These are phyloP conservation scores for Oryza longistaminata DNA, from an alignment of 176 grass and related monocot genomes.

Conservation along the genomic window DNA sequence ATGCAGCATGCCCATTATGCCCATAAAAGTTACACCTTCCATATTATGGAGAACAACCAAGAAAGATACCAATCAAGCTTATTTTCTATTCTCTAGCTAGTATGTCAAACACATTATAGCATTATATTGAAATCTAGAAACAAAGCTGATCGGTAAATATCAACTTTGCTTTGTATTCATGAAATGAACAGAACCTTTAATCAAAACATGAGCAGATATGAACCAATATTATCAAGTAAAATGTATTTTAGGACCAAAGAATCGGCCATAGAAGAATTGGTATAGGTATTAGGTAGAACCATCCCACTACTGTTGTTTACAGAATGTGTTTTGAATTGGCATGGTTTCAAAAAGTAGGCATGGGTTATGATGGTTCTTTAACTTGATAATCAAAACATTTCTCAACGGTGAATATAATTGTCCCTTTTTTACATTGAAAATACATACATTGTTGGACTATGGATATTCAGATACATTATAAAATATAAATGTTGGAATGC, in stretches of 20 bases:
- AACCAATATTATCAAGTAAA: no score
- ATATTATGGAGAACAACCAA: neutral
- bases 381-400: neutral
- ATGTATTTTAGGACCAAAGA: neutral
- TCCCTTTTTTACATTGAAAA: no score
- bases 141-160: slow-evolving; percentile 20
- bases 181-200: no score
- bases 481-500: neutral
- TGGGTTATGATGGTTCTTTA: neutral
- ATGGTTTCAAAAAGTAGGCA: neutral
- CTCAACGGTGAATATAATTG: neutral
- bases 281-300: no score
- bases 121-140: neutral
- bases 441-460: neutral
- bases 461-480: neutral
- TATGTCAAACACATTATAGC: neutral
- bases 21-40: neutral
- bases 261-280: no score
- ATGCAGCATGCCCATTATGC: neutral
- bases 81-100: neutral
- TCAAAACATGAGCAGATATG: no score
- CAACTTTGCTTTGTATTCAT: neutral
- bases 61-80: neutral
- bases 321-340: no score
- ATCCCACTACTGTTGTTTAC: no score